Conservation (phyloP, 2,329 filamentous ascomycete species). For the Alternaria panax region DNA sequence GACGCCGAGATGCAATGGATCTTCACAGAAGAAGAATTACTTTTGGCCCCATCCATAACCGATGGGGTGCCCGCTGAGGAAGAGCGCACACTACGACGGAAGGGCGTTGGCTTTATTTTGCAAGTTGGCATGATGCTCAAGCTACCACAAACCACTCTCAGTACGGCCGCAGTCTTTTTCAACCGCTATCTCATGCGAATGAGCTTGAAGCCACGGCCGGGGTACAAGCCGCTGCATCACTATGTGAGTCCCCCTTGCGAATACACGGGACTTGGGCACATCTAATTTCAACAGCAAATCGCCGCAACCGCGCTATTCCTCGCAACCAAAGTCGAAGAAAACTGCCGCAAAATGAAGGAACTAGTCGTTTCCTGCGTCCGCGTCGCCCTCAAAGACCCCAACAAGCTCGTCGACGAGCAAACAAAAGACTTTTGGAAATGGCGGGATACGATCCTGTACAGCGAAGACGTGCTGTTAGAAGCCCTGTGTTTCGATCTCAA, state of each 20-base stretch:
- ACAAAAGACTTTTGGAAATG: constrained; percentile 98
- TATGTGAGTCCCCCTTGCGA: constrained; percentile 60
- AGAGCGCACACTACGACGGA: constrained; percentile 81
- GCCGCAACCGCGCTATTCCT: constrained; percentile 92
- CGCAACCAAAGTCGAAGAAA: constrained; percentile 97
- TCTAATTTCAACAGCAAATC: constrained; percentile 64
- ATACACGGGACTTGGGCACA: not conserved
- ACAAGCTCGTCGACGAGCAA: constrained; percentile 91
- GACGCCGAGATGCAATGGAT: constrained; percentile 79
- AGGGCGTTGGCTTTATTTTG: constrained; percentile 95
- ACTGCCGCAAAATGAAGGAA: constrained; percentile 93
- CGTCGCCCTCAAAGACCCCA: constrained; percentile 92
- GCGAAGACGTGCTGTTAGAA: constrained; percentile 93
- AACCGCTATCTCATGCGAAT: constrained; percentile 94
- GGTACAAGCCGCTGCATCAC: constrained; percentile 77
- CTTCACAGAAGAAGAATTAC: constrained; percentile 83
- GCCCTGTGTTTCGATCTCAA: constrained; percentile 92
- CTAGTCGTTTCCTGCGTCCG: constrained; percentile 92
- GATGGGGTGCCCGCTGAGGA: constrained; percentile 80
- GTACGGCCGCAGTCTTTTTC: constrained; percentile 92
- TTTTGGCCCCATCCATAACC: constrained; percentile 81
- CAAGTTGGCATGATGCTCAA: constrained; percentile 93
- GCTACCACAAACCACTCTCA: constrained; percentile 88
- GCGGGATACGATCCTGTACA: constrained; percentile 90
- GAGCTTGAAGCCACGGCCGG: constrained; percentile 77